Evolutionary conservation across 768 basidiomycete genomes (phyloP).

Genomic region (Amylocystis lapponica): DNA sequence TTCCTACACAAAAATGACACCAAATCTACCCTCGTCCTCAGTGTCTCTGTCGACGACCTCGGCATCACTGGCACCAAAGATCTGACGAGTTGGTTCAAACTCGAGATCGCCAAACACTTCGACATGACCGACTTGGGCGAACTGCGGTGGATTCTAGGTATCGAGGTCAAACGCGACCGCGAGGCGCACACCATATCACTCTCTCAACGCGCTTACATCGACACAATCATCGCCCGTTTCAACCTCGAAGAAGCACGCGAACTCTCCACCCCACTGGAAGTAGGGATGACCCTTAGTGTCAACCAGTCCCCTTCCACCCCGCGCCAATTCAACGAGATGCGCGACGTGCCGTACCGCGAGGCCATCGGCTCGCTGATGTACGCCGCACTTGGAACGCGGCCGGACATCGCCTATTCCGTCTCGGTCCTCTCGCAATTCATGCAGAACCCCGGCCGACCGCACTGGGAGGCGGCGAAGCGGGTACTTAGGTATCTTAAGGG

Average conservation of each 20-base stretch:
- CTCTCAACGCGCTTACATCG: constrained; percentile 10
- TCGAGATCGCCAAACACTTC: no score
- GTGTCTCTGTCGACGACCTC: no score
- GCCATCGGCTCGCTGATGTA: constrained; percentile 27
- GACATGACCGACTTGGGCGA: no score
- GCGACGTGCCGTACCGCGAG: constrained; percentile 9
- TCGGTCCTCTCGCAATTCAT: constrained; percentile 15
- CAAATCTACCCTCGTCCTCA: no score
- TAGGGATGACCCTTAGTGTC: not conserved
- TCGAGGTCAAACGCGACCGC: no score
- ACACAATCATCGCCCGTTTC: constrained; percentile 8
- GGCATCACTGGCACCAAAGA: no score
- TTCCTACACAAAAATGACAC: no score
- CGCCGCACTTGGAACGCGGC: constrained; percentile 18
- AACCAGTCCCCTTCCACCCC: constrained; percentile 4
- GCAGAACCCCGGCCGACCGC: constrained; percentile 13
- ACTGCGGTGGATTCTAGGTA: no score
- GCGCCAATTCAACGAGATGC: constrained; percentile 2
- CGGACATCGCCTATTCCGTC: constrained; percentile 25
- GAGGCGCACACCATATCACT: constrained; percentile 8
- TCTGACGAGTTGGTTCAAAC: no score
- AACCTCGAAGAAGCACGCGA: constrained; percentile 3
- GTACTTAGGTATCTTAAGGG: constrained; percentile 20
- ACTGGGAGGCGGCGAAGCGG: constrained; percentile 19
- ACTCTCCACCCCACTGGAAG: constrained; percentile 6